Evolutionary conservation across 371 early-diverging fungal genomes (phyloP).

Genomic region (Mucor saturninus): DNA sequence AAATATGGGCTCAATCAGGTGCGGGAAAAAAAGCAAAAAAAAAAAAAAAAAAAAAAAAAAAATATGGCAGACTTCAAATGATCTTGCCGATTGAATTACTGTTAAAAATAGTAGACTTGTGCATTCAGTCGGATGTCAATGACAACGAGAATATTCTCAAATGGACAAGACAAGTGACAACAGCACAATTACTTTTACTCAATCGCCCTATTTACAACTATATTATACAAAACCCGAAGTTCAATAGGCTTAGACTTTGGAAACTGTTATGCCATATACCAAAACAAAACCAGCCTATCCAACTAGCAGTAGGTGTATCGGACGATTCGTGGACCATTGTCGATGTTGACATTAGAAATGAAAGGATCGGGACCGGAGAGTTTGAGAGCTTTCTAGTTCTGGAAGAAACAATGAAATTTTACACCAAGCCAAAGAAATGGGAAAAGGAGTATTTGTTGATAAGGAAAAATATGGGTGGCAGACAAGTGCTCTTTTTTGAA

Average conservation of each 20-base stretch:
- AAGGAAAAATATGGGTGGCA: not conserved
- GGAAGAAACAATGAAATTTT: conserved; percentile 11
- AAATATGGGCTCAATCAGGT: not conserved
- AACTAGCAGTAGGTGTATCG: conserved; percentile 16
- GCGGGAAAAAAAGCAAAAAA: not conserved
- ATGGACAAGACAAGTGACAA: not conserved
- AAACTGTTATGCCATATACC: conserved; percentile 13
- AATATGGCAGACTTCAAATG: not conserved
- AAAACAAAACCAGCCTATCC: conserved; percentile 8
- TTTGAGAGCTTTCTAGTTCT: conserved; percentile 15
- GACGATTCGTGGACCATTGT: conserved; percentile 13
- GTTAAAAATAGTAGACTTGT: conserved; percentile 4
- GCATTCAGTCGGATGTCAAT: conserved; percentile 11
- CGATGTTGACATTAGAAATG: conserved; percentile 11
- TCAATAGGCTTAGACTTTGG: conserved; percentile 17
- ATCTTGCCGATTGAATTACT: conserved; percentile 10
- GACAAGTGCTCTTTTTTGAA: conserved; percentile 11
- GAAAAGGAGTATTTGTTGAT: not conserved
- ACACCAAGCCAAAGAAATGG: conserved; percentile 13
- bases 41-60: not conserved
- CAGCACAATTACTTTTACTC: conserved; percentile 7
- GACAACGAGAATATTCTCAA: conserved; percentile 8
- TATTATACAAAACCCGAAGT: conserved; percentile 7
- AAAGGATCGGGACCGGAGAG: not conserved
- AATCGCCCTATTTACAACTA: conserved; percentile 5